Evolutionary conservation across 495 filamentous ascomycete species (phyloP), one percentile per base, ranked within the genome.

Genomic region (Aspergillus steynii): DNA sequence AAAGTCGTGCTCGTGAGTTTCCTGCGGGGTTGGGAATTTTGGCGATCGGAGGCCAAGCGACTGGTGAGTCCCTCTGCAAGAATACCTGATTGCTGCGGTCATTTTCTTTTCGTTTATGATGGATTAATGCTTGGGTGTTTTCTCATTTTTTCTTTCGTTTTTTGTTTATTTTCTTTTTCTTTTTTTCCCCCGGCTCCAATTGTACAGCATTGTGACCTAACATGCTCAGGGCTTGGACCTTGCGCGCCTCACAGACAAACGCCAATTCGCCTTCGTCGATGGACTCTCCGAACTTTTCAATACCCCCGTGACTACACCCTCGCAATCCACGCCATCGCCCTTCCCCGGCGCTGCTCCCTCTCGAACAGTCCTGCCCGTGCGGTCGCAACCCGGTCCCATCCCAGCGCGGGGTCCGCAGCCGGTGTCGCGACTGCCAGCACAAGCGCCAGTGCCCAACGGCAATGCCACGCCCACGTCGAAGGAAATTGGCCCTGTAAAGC

Each of bases 1-100:
- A 79, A 80, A n/a, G 86, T 98, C 4, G 75, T 96, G 15, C 76
- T 97, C 0, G 85, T 93, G 61, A 92, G 88, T 76, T 97, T 88
- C 73, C 76, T 96, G 74, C 83, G 90, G 55, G 87, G 92, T 65
- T 82, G 76, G 61, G 76, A 81, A 29, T 96, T 96, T 69, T 96
- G 92, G 93, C 86, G 73, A 52, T 79, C 86, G 4, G 81, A 82
- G 49, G 82, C 81, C 29, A 82, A 81, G 58, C 83, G 83, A 71
- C 68, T 91, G 62, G 85, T 88, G 72, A 61, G 80, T 78, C 6
- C 31, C 29, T 26, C n/a, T 9, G 0, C 37, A 12, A 14, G 25
- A 47, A 49, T 55, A 15, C 20, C 20, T 20, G 20, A 64, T 60
- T 42, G 34, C 58, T 52, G n/a, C 5, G 29, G 3, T 25, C 27